These are phyloP conservation scores for Albifimbria verrucaria DNA, from an alignment of 2,329 filamentous ascomycete genomes.

Conservation along the genomic window DNA sequence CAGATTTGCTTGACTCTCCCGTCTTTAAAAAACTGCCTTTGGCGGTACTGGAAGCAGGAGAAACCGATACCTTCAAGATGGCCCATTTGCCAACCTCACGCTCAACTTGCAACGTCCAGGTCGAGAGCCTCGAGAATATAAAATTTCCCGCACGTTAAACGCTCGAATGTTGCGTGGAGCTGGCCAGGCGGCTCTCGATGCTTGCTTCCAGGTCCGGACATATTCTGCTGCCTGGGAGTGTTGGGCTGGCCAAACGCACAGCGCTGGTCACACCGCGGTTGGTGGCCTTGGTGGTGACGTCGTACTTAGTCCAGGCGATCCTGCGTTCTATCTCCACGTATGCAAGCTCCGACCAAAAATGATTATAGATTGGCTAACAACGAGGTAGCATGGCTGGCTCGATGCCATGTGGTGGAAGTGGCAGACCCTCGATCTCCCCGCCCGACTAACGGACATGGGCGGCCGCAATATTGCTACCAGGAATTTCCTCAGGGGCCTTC, in stretches of 20 bases:
- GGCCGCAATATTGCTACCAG: conserved; percentile 23
- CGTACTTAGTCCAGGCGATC: not conserved
- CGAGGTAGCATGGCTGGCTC: conserved; percentile 11
- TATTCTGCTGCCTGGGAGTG: not conserved
- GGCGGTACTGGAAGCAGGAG: not conserved
- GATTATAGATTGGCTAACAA: no score
- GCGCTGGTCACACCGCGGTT: not conserved
- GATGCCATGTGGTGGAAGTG: conserved; percentile 14
- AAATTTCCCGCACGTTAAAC: not conserved
- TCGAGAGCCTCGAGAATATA: not conserved
- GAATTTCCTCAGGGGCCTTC: not conserved
- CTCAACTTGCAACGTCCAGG: not conserved
- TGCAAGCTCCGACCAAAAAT: no score
- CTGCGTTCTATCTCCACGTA: not conserved
- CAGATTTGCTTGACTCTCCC: not conserved
- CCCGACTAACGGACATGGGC: conserved; percentile 13
- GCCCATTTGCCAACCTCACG: not conserved
- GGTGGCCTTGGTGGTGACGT: not conserved
- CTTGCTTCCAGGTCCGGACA: not conserved
- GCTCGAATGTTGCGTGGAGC: not conserved
- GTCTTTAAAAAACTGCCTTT: not conserved
- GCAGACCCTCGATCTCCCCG: conserved; percentile 10
- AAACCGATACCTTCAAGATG: not conserved
- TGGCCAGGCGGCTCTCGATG: not conserved
- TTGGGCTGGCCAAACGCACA: not conserved